Evolutionary conservation across 352 stramenopile genomes (phyloP).

Genomic region (Phytophthora sp.): DNA sequence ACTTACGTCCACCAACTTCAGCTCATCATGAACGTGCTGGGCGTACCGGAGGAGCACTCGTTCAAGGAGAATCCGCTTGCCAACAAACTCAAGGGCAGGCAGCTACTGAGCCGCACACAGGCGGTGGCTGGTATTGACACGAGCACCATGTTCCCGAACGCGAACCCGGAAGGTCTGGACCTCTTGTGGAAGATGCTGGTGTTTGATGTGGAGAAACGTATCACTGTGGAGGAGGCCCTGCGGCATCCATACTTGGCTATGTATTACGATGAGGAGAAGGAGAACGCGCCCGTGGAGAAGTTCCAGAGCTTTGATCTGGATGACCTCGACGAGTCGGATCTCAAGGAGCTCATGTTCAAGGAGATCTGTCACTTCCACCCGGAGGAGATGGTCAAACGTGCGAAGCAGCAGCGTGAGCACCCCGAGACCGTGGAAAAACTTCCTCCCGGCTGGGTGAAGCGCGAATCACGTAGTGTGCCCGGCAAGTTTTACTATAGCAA

Average conservation of each 20-base stretch:
- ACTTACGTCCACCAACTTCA: constrained; percentile 90
- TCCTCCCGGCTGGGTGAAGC: constrained; percentile 85
- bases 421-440: constrained; percentile 76
- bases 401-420: constrained; percentile 74
- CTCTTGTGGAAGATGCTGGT: constrained; percentile 90
- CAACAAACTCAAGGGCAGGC: constrained; percentile 88
- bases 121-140: constrained; percentile 83
- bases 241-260: constrained; percentile 95
- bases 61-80: constrained; percentile 90
- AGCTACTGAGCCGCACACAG: constrained; percentile 84
- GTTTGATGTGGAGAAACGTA: constrained; percentile 95
- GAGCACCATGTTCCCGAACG: constrained; percentile 84
- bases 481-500: constrained; percentile 92
- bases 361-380: constrained; percentile 91
- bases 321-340: constrained; percentile 78
- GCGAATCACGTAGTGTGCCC: constrained; percentile 83
- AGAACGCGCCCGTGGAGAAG: constrained; percentile 69
- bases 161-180: constrained; percentile 84
- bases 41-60: constrained; percentile 85
- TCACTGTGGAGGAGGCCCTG: constrained; percentile 96
- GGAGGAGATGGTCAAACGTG: constrained; percentile 89
- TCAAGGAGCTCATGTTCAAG: constrained; percentile 93
- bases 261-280: constrained; percentile 84
- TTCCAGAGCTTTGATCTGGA: constrained; percentile 90
- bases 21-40: constrained; percentile 90